These are phyloP conservation scores for Lyophyllum shimeji DNA, from an alignment of 768 basidiomycete genomes.

Conservation along the genomic window DNA sequence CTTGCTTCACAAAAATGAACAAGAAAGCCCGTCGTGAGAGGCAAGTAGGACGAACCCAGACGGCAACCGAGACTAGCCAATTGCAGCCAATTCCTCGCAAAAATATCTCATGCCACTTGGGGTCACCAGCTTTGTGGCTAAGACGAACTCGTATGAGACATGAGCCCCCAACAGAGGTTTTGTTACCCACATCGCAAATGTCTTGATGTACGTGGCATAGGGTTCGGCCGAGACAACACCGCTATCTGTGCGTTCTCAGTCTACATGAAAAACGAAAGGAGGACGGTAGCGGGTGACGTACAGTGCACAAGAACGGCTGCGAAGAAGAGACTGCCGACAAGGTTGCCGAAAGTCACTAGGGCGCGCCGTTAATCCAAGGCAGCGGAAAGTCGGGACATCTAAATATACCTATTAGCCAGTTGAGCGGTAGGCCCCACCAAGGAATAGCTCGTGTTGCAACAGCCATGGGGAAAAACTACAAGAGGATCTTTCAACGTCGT, in stretches of 20 bases:
- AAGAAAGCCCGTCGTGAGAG: not conserved
- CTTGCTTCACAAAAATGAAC: conserved; percentile 48
- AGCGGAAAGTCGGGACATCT: not conserved
- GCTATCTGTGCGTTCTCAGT: conserved; percentile 38
- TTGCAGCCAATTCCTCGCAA: conserved; percentile 75
- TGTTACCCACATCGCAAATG: conserved; percentile 58
- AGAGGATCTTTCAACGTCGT: not conserved
- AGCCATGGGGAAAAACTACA: conserved; percentile 70
- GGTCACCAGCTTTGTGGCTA: conserved; percentile 63
- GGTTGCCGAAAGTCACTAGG: conserved; percentile 67
- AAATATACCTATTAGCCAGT: conserved; percentile 63
- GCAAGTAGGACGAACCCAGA: conserved; percentile 56
- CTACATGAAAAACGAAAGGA: not conserved
- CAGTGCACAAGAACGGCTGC: conserved; percentile 65
- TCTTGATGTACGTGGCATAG: conserved; percentile 50
- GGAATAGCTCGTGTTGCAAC: conserved; percentile 58
- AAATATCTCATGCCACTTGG: conserved; percentile 73
- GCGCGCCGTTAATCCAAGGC: conserved; percentile 3
- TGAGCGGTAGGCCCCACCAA: conserved; percentile 67
- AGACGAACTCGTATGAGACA: not conserved
- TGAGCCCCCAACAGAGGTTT: not conserved
- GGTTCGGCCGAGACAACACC: conserved; percentile 61
- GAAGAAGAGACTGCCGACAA: conserved; percentile 70
- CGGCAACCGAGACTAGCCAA: conserved; percentile 71
- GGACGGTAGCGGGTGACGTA: conserved; percentile 29